Base-by-base conservation (phyloP, 2,329 filamentous ascomycete genomes). In the Cadophora sp. region DNA sequence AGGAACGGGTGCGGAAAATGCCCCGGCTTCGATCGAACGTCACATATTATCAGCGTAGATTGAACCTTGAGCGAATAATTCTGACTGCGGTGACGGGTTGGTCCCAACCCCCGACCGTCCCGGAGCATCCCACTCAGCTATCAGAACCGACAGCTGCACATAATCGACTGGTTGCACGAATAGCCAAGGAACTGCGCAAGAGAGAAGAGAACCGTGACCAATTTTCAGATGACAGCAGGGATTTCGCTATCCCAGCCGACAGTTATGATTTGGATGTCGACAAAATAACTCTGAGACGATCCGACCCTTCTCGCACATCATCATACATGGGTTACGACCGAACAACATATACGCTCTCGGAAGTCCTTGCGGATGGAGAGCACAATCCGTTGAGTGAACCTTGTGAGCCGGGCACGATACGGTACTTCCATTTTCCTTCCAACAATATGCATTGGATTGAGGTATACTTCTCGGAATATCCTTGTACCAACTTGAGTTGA, bases 401-500 rank as follows among this genome's bases (percentile, higher is more conserved):
- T 11, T 26, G 48, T 31, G 19, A 51, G 29, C 46, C 27, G 22
- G 37, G 53, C 11, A 63, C 61, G 19, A 61, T 66, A 31, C 71
- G 70, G 0, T 71, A 71, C 61, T 71, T 72, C 58, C 72, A 73
- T 63, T 68, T 73, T 12, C 68, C 70, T 27, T 66, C 72, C 14
- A 73, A 73, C 31, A 71, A 73, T 26, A 73, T 71, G 70, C 19
- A 55, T 9, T 73, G 67, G 72, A 64, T 73, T 46, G 70, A 72
- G 46, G 70, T 46, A 22, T n/a, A n/a, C n/a, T n/a, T n/a, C n/a
- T n/a, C n/a, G n/a, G n/a, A n/a, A n/a, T n/a, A n/a, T n/a, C n/a
- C n/a, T n/a, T n/a, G n/a, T n/a, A n/a, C n/a, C n/a, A n/a, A n/a
- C n/a, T n/a, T n/a, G n/a, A n/a, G n/a, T n/a, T n/a, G n/a, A n/a